phyloP scores from a whole-genome alignment of 2,329 filamentous ascomycete genomes.

The Clarireedia sp. region DNA sequence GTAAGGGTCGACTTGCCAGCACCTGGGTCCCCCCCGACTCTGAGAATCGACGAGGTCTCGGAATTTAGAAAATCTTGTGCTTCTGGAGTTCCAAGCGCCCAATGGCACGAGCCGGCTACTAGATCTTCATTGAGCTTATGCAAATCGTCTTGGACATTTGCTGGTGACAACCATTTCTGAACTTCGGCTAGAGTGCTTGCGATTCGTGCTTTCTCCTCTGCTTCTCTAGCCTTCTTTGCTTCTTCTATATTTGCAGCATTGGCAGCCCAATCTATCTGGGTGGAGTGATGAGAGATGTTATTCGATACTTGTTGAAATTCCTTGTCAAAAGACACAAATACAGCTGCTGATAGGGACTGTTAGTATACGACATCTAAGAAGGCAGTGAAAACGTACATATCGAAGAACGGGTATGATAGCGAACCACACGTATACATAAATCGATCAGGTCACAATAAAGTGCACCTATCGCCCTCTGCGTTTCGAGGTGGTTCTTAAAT shows the following conservation, averaged over 20 bases:
- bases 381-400: neutral
- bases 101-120: neutral
- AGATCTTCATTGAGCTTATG: neutral
- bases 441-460: neutral
- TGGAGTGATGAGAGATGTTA: neutral
- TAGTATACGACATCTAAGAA: neutral
- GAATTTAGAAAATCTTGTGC: neutral
- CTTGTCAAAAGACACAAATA: neutral
- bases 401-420: neutral
- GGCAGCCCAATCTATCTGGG: neutral
- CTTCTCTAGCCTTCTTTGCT: neutral
- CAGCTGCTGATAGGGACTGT: neutral
- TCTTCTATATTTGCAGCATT: neutral
- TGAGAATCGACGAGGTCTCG: neutral
- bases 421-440: neutral
- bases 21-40: neutral
- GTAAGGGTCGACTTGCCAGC: neutral
- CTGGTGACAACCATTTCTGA: neutral
- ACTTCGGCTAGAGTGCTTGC: neutral
- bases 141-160: neutral
- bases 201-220: neutral
- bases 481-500: neutral
- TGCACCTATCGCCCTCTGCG: neutral
- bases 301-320: neutral
- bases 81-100: neutral